Conservation (phyloP, 768 basidiomycete genomes). For the Auriscalpium vulgare region DNA sequence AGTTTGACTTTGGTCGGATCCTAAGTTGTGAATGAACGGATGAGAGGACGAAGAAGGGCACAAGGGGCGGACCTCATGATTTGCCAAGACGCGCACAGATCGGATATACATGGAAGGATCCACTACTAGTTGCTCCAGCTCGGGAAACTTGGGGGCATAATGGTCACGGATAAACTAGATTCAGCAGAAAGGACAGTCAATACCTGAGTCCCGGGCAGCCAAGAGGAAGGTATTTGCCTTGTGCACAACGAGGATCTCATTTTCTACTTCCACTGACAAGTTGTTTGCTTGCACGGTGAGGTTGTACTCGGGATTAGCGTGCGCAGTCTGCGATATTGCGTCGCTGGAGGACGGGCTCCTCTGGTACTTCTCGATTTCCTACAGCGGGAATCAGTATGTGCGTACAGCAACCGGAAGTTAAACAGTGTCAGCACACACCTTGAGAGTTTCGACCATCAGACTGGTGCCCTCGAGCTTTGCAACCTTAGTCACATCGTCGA, state of each 20-base stretch:
- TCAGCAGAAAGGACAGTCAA: constrained; percentile 14
- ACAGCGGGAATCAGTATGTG: background rate
- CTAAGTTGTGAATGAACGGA: constrained; percentile 26
- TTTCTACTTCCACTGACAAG: constrained; percentile 95
- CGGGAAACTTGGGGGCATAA: constrained; percentile 91
- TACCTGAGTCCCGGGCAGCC: constrained; percentile 4
- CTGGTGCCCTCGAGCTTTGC: constrained; percentile 87
- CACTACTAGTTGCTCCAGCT: constrained; percentile 89
- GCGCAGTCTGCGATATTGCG: constrained; percentile 70
- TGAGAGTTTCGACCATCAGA: constrained; percentile 79
- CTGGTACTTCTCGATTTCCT: constrained; percentile 90
- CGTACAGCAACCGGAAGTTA: background rate
- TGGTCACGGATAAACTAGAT: constrained; percentile 93
- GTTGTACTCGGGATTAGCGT: constrained; percentile 91
- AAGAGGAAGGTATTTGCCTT: constrained; percentile 47
- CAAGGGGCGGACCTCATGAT: constrained; percentile 51
- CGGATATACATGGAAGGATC: constrained; percentile 91
- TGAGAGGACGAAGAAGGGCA: background rate
- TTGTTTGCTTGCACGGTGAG: constrained; percentile 98
- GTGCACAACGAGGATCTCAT: constrained; percentile 94
- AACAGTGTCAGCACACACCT: constrained; percentile 35
- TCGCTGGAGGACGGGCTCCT: constrained; percentile 72
- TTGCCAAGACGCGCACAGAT: constrained; percentile 82
- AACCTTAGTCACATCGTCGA: constrained; percentile 83
- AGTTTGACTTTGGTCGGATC: constrained; percentile 86